Base-by-base conservation (phyloP, 805 yeast genomes). In the Yarrowia sp. region DNA sequence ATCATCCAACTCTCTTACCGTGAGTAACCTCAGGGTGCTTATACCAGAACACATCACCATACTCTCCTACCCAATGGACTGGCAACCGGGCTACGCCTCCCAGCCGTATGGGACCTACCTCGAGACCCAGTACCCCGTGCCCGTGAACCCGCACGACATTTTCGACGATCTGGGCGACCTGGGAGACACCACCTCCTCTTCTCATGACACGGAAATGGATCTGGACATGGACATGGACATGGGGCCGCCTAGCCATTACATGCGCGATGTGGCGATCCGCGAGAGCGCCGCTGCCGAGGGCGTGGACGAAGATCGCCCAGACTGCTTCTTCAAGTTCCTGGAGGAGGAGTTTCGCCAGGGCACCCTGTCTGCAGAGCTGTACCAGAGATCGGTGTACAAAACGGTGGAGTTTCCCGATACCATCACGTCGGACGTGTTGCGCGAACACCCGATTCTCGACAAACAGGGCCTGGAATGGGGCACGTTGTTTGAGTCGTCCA, bases 381-480 rank as follows among this genome's bases (percentile, higher is more conserved):
- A 43, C 50, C 64, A 58, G 50, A 58, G 64, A 43, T 58, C 64
- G 30, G 64, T 58, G 17, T 58, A 42, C 33, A 58, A 43, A 19
- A 58, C 64, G 17, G 64, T 58, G 14, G 64, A 58, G 10, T 58
- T 43, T n/a, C 64, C 64, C 38, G 49, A 43, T 33, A 33, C 39
- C 8, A 17, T 58, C 12, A 58, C 64, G 3, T 40, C 64, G 10
- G 33, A 8, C 15, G 64, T 58, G 42, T 33, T 58, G 50, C 39
- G 19, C 13, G 64, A 58, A 7, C 64, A 58, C 20, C 17, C 50
- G 50, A 58, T 58, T 33, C 50, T 58, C 38, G 66, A 61, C n/a
- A 61, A 61, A 17, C 66, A 61, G 46, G 66, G 66, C 3, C 53
- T 61, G 12, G 66, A 61, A 10, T 61, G 66, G 66, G 64, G 64